These are phyloP conservation scores for Candida vaughaniae DNA, from an alignment of 805 yeast species.

Conservation along the genomic window DNA sequence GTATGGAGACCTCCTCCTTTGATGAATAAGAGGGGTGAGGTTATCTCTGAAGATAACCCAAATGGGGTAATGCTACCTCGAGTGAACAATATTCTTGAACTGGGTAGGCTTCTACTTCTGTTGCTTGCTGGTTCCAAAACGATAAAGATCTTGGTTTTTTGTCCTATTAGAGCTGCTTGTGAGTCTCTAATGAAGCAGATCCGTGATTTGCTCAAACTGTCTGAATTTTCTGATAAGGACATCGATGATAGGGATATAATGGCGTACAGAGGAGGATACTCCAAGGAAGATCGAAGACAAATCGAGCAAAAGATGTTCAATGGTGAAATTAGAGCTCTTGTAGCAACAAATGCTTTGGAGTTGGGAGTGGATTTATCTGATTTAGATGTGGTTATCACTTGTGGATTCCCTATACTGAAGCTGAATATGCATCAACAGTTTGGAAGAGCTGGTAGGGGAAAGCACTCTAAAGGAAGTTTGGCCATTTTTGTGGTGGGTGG, in stretches of 20 bases:
- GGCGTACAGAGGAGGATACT: constrained; percentile 95
- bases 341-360: constrained; percentile 94
- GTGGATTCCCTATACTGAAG: constrained; percentile 89
- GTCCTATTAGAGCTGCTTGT: constrained; percentile 81
- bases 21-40: constrained; percentile 55
- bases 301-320: constrained; percentile 90
- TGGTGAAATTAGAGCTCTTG: constrained; percentile 80
- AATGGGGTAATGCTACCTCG: constrained; percentile 34
- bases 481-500: constrained; percentile 82
- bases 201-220: constrained; percentile 47
- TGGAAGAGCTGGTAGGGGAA: constrained; percentile 95
- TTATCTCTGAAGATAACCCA: constrained; percentile 8
- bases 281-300: constrained; percentile 78
- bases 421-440: constrained; percentile 92
- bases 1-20: constrained; percentile 82
- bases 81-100: constrained; percentile 69
- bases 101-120: constrained; percentile 70
- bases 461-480: constrained; percentile 64
- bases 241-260: constrained; percentile 57
- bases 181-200: constrained; percentile 87
- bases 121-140: constrained; percentile 53
- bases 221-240: constrained; percentile 41
- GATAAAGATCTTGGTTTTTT: constrained; percentile 84
- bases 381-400: constrained; percentile 84
- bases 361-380: constrained; percentile 94